Evolutionary conservation across 2,329 filamentous ascomycete genomes (phyloP).

Genomic region (Esteya vermicola): DNA sequence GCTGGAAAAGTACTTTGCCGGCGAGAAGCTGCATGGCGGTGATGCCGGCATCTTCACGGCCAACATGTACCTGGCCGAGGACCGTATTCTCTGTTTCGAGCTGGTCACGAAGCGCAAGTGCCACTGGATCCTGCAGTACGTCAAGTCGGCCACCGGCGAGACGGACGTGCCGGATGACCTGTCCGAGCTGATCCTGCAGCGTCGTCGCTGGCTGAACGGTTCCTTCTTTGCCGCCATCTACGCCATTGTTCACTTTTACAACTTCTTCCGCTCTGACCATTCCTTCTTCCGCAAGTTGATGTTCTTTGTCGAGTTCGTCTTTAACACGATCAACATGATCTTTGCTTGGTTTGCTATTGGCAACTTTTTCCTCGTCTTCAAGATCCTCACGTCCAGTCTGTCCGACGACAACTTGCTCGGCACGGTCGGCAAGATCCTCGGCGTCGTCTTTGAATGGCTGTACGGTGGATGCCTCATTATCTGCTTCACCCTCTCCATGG

Average conservation of each 20-base stretch:
- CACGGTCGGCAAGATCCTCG: slow-evolving; percentile 62
- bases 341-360: slow-evolving; percentile 98
- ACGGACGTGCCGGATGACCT: slow-evolving; percentile 93
- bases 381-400: slow-evolving; percentile 82
- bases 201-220: slow-evolving; percentile 93
- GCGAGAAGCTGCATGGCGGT: slow-evolving; percentile 87
- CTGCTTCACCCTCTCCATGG: slow-evolving; percentile 87
- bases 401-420: slow-evolving; percentile 57
- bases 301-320: slow-evolving; percentile 85
- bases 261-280: slow-evolving; percentile 89
- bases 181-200: slow-evolving; percentile 87
- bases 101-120: slow-evolving; percentile 95
- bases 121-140: slow-evolving; percentile 94
- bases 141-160: slow-evolving; percentile 93
- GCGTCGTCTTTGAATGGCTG: slow-evolving; percentile 88
- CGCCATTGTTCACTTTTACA: slow-evolving; percentile 85
- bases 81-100: slow-evolving; percentile 98
- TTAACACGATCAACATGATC: slow-evolving; percentile 92
- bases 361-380: slow-evolving; percentile 98
- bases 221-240: slow-evolving; percentile 98
- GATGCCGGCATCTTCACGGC: slow-evolving; percentile 94
- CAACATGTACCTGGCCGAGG: slow-evolving; percentile 98
- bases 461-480: slow-evolving; percentile 86
- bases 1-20: slow-evolving; percentile 90
- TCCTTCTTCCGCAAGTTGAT: slow-evolving; percentile 74